phyloP scores from a whole-genome alignment of 345 rosid genomes.

The Camelina neglecta region DNA sequence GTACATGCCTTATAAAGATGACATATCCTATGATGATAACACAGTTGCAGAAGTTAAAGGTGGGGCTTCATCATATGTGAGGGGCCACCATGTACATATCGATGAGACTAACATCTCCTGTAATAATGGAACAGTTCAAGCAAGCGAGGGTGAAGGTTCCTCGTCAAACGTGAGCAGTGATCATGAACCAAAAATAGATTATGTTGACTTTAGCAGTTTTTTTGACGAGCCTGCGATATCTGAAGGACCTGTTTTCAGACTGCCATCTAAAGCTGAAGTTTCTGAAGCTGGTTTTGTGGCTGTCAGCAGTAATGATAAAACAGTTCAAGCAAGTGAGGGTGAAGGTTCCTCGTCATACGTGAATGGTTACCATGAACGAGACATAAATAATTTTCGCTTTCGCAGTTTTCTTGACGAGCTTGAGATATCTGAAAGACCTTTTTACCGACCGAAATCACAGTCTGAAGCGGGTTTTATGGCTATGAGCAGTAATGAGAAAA shows the following conservation, averaged over 20 bases:
- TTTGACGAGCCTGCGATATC: not conserved
- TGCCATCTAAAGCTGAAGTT: not conserved
- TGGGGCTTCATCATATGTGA: slow-evolving; percentile 53
- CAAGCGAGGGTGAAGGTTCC: not conserved
- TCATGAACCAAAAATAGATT: not conserved
- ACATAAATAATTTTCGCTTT: slow-evolving; percentile 69
- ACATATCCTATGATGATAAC: slow-evolving; percentile 35
- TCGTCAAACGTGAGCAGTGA: not conserved
- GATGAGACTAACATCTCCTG: not conserved
- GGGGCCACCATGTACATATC: slow-evolving; percentile 54
- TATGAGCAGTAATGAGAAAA: slow-evolving; percentile 3
- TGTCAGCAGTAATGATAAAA: slow-evolving; percentile 25
- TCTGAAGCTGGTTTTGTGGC: not conserved
- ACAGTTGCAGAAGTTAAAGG: slow-evolving; percentile 50
- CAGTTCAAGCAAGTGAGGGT: slow-evolving; percentile 44
- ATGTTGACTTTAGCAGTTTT: not conserved
- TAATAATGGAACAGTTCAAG: not conserved
- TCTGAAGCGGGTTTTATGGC: slow-evolving; percentile 54
- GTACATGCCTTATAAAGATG: slow-evolving; percentile 72
- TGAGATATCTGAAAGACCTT: slow-evolving; percentile 57
- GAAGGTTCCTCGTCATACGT: slow-evolving; percentile 54
- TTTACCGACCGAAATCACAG: slow-evolving; percentile 56
- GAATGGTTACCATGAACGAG: slow-evolving; percentile 51
- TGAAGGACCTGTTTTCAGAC: not conserved
- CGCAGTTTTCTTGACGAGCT: slow-evolving; percentile 89